These are phyloP conservation scores for Toxoplasma gondii DNA, from an alignment of 169 alveolate genomes.

Conservation along the genomic window DNA sequence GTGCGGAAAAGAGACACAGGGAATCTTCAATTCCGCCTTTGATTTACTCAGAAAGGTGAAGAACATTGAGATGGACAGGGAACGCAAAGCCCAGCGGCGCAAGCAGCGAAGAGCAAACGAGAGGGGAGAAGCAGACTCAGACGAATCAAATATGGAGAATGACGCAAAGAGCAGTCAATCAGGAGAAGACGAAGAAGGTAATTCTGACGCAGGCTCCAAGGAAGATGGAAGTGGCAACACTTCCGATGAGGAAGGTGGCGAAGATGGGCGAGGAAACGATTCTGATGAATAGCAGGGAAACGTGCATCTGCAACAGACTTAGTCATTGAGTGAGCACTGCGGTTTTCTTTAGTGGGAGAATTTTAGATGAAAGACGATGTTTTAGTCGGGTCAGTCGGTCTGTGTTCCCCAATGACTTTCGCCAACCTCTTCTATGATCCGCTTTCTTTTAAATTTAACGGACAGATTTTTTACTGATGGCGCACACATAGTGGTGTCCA, in stretches of 20 bases:
- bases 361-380: too few relatives aligned
- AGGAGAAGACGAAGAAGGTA: background rate
- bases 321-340: too few relatives aligned
- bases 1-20: slow-evolving; percentile 64
- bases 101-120: background rate
- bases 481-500: too few relatives aligned
- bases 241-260: background rate
- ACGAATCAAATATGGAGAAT: background rate
- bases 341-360: too few relatives aligned
- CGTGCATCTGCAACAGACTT: too few relatives aligned
- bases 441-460: too few relatives aligned
- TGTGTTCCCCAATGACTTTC: too few relatives aligned
- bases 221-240: background rate
- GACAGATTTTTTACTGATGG: too few relatives aligned
- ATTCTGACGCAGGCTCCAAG: background rate
- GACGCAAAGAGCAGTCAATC: slow-evolving; percentile 26
- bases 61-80: background rate
- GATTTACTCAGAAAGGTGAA: slow-evolving; percentile 2
- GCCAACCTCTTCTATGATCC: too few relatives aligned
- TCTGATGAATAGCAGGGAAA: background rate
- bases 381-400: too few relatives aligned
- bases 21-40: slow-evolving; percentile 51
- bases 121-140: background rate
- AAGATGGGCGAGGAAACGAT: background rate
- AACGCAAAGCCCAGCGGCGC: background rate